phyloP scores from a whole-genome alignment of 164 flowering plant species.

The Houttuynia cordata region DNA sequence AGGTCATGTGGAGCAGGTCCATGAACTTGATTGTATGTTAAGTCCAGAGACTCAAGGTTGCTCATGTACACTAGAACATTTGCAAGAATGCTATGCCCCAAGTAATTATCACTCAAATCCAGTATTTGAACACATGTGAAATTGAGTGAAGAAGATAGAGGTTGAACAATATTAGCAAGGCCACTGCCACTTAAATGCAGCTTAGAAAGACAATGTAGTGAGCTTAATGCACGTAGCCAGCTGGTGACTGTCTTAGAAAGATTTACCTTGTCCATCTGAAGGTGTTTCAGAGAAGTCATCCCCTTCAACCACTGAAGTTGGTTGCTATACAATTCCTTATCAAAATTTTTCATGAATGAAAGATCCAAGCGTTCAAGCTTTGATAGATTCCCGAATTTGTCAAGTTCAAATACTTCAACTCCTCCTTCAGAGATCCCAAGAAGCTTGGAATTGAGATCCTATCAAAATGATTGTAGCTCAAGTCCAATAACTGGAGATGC shows the following conservation, averaged over 20 bases:
- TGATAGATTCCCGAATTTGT: no score
- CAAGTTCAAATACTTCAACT: no score
- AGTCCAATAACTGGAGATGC: constrained; percentile 6
- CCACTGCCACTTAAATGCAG: neutral
- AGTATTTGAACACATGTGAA: constrained; percentile 9
- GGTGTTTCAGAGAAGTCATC: constrained; percentile 5
- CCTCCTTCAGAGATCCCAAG: no score
- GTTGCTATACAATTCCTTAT: no score
- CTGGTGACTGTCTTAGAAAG: neutral
- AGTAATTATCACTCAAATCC: neutral
- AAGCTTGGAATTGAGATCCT: constrained; percentile 4
- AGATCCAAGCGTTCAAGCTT: neutral
- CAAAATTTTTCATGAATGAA: neutral
- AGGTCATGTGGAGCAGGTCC: neutral
- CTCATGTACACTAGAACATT: constrained; percentile 1
- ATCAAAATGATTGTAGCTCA: constrained; percentile 4
- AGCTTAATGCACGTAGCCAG: neutral
- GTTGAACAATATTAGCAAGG: neutral
- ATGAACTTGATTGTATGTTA: neutral
- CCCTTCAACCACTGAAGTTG: constrained; percentile 7
- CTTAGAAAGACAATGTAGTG: constrained; percentile 5
- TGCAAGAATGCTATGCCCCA: neutral
- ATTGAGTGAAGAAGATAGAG: neutral
- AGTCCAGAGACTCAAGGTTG: neutral
- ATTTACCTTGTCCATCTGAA: neutral